A percentile compares a stretch with the other conserved stretches of the same genome.
phyloP scores from a whole-genome alignment of 192 early-diverging fungal species.

The Gigaspora rosea region DNA sequence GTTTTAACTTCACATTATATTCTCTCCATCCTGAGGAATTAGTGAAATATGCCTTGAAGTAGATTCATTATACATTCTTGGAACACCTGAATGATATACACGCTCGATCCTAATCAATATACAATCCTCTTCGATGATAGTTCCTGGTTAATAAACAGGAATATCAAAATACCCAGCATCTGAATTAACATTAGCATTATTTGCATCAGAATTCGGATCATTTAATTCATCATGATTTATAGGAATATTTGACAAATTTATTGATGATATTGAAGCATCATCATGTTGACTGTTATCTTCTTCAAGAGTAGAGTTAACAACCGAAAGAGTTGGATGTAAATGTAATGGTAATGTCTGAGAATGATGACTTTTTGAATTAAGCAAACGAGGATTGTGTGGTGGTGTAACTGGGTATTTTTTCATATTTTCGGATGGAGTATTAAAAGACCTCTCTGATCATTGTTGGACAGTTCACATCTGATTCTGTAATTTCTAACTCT shows the following conservation, averaged over 20 bases:
- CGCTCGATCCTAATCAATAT: slow-evolving; percentile 8
- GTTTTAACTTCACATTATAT: slow-evolving; percentile 12
- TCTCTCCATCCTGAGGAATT: slow-evolving; percentile 14
- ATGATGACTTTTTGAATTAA: background rate
- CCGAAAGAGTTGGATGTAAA: too few species aligned
- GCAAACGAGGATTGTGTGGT: background rate
- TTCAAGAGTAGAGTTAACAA: background rate
- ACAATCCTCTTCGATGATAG: slow-evolving; percentile 8
- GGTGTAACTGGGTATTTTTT: background rate
- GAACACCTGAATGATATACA: background rate
- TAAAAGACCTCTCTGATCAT: background rate
- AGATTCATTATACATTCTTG: background rate
- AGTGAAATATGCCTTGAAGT: background rate
- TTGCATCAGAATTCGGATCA: background rate
- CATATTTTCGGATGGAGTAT: background rate
- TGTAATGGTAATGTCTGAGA: background rate
- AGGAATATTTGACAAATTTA: too few species aligned
- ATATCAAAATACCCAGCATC: background rate
- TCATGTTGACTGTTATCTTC: background rate
- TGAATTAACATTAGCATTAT: background rate
- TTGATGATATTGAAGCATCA: background rate
- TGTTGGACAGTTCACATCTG: background rate
- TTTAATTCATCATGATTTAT: too few species aligned
- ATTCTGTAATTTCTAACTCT: background rate
- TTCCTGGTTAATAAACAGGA: background rate